Evolutionary conservation across 768 basidiomycete genomes (phyloP).

Genomic region (Galerina marginata): DNA sequence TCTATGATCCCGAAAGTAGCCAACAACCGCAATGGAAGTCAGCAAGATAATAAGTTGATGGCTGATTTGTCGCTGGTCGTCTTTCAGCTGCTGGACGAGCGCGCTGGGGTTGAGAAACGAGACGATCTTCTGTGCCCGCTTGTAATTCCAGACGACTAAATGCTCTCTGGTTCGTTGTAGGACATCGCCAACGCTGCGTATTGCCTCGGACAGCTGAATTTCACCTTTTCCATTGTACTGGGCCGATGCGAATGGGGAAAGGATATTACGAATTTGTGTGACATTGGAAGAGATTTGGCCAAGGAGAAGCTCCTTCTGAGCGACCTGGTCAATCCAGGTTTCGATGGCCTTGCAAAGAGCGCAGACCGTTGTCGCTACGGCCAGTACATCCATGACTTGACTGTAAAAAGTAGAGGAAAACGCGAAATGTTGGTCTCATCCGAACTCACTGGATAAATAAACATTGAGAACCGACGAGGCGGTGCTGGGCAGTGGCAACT

Average conservation of each 20-base stretch:
- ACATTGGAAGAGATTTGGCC: conserved; percentile 21
- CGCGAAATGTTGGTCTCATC: background rate
- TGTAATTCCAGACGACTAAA: conserved; percentile 21
- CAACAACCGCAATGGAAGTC: conserved; percentile 18
- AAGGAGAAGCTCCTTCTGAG: conserved; percentile 21
- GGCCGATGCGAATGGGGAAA: conserved; percentile 16
- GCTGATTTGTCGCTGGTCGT: conserved; percentile 27
- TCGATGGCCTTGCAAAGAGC: conserved; percentile 19
- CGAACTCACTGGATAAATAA: too few species aligned
- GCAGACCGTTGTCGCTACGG: conserved; percentile 19
- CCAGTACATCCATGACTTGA: conserved; percentile 16
- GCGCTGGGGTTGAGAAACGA: conserved; percentile 27
- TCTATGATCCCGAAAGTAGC: conserved; percentile 16
- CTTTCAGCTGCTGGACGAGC: conserved; percentile 23
- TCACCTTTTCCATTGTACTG: conserved; percentile 3
- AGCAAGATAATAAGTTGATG: conserved; percentile 30
- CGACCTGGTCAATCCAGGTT: conserved; percentile 19
- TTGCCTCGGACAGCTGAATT: conserved; percentile 10
- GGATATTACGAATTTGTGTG: conserved; percentile 21
- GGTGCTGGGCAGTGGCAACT: too few species aligned
- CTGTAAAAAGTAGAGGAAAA: background rate
- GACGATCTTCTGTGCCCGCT: conserved; percentile 15
- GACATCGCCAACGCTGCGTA: conserved; percentile 24
- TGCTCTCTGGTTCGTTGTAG: conserved; percentile 27
- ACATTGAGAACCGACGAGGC: too few species aligned